Evolutionary conservation across 2,329 filamentous ascomycete species (phyloP).

Genomic region (Plenodomus biglobosus): DNA sequence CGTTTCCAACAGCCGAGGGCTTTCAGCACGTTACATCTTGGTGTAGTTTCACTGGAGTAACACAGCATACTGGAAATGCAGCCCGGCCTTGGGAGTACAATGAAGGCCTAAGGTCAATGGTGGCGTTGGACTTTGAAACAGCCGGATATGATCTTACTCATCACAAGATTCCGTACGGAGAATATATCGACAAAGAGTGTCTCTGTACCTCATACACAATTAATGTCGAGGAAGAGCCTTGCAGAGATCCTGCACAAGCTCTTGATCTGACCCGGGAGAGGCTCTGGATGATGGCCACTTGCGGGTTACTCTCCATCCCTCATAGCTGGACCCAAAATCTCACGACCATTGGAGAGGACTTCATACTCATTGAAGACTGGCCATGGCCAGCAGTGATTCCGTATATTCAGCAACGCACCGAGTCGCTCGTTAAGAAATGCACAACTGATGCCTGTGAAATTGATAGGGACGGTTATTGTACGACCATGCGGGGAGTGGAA

Average conservation of each 20-base stretch:
- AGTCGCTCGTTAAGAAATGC: constrained; percentile 25
- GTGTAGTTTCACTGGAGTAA: constrained; percentile 32
- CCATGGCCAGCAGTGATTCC: constrained; percentile 28
- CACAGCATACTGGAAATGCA: constrained; percentile 35
- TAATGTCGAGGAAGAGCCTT: constrained; percentile 18
- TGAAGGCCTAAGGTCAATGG: constrained; percentile 25
- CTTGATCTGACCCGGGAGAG: constrained; percentile 30
- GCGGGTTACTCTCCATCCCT: constrained; percentile 27
- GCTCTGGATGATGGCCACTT: constrained; percentile 39
- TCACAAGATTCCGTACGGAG: constrained; percentile 15
- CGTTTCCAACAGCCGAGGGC: constrained; percentile 22
- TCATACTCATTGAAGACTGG: constrained; percentile 35
- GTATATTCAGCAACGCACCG: constrained; percentile 26
- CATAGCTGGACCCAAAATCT: constrained; percentile 30
- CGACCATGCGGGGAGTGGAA: constrained; percentile 27
- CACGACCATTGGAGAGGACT: constrained; percentile 27
- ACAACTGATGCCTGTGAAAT: constrained; percentile 36
- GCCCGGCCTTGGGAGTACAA: constrained; percentile 41
- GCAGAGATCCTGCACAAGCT: constrained; percentile 15
- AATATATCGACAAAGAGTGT: constrained; percentile 40
- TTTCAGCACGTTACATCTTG: constrained; percentile 35
- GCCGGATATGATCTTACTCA: constrained; percentile 35
- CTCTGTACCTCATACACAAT: constrained; percentile 31
- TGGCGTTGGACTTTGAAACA: constrained; percentile 37
- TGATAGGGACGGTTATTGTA: constrained; percentile 36